These are phyloP conservation scores for Vachellia pachyceras DNA, from an alignment of 306 rosid genomes.

Conservation along the genomic window DNA sequence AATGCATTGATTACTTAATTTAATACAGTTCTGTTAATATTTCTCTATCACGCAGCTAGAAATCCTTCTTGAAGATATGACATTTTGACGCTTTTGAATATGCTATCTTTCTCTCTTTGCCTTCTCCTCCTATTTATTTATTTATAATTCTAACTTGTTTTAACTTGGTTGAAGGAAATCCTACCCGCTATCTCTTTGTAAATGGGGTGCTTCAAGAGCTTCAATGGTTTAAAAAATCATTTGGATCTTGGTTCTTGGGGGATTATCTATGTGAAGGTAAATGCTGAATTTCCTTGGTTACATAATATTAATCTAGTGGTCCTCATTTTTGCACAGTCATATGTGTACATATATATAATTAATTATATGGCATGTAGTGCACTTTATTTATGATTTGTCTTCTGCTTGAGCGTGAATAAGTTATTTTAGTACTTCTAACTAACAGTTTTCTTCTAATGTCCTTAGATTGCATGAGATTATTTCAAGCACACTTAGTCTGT, in stretches of 20 bases:
- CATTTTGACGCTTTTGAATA: constrained; percentile 25
- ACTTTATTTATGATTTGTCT: constrained; percentile 4
- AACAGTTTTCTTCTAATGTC: constrained; percentile 1
- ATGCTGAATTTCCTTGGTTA: constrained; percentile 30
- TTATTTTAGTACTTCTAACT: constrained; percentile 21
- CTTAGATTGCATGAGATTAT: constrained; percentile 14
- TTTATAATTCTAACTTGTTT: constrained; percentile 4
- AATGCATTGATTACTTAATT: not conserved
- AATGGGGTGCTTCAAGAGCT: constrained; percentile 81
- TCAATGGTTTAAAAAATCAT: constrained; percentile 85
- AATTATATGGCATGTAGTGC: not conserved
- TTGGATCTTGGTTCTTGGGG: constrained; percentile 94
- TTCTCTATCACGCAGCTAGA: not conserved
- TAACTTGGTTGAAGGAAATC: constrained; percentile 56
- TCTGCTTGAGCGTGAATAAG: not conserved
- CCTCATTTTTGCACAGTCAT: not conserved
- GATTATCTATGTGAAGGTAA: constrained; percentile 80
- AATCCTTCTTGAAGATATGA: constrained; percentile 25
- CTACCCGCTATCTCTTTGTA: constrained; percentile 64
- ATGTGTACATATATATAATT: constrained; percentile 7
- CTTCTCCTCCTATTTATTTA: too few species aligned
- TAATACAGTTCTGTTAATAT: not conserved
- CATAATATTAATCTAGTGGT: not conserved
- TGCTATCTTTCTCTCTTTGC: not conserved
- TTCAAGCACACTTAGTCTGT: constrained; percentile 21